Base-by-base conservation (phyloP, 129 eudicot genomes). In the Heracleum sosnowskyi region DNA sequence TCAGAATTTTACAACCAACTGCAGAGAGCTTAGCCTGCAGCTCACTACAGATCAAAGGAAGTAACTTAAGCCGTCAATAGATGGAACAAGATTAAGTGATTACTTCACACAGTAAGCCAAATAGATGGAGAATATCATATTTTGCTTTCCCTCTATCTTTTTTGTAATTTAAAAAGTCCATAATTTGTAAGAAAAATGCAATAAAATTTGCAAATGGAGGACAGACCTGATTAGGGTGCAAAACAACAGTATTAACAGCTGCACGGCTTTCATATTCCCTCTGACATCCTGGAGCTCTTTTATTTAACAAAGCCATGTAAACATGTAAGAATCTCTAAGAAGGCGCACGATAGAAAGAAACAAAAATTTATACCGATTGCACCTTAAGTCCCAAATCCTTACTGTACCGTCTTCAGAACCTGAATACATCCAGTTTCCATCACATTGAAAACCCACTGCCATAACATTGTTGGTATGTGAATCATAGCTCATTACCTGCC, bases 321-420 rank as follows among this genome's bases (percentile, higher is more conserved):
- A 29, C 24, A 28, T 17, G 44, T 77, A 15, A n/a, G 47, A 42
- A 29, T 66, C 37, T 78, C 41, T 20, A 77, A 15, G 6, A 26
- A 37, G 55, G 60, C 7, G 12, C 20, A 45, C 46, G 53, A 69
- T 53, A 75, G 41, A 69, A 53, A 44, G 35, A 69, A 77, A 44
- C 71, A 81, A 71, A 47, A 77, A 78, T 44, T 77, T 66, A 35
- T 47, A 2, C 18, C 12, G 26, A 62, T 11, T 45, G 47, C 33
- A 92, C 99, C 99, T 92, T 53, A 95, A 84, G 79, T 95, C 99
- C 99, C 99, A 95, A 74, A 95, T 90, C 86, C 92, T 95, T 53
- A 95, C 99, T 5, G 99, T 95, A 78, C 97, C 99, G 83, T 95
- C 99, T 82, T 95, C 99, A 42, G 99, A 95, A 71, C 99, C 99